phyloP scores from a whole-genome alignment of 2,329 filamentous ascomycete genomes.

The Scedosporium aurantiacum region DNA sequence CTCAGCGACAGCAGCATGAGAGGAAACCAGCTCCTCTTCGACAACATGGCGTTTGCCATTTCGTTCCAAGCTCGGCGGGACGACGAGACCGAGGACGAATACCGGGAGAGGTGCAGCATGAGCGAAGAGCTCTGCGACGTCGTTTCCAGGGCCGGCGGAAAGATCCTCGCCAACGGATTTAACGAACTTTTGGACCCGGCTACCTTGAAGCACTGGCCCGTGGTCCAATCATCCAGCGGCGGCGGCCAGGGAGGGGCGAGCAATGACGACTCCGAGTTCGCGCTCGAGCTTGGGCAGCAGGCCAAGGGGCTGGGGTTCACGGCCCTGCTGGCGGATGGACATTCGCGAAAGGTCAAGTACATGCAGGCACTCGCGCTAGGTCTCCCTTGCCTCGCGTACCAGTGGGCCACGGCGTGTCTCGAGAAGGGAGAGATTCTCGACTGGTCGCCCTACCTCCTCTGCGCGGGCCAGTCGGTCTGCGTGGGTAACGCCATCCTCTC shows the following conservation, averaged over 20 bases:
- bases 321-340: constrained; percentile 73
- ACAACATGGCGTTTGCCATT: constrained; percentile 78
- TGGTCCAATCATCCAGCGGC: neutral
- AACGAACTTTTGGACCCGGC: constrained; percentile 60
- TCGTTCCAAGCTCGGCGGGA: constrained; percentile 49
- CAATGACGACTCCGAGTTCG: neutral
- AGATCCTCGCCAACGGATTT: constrained; percentile 63
- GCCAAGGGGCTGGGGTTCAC: constrained; percentile 59
- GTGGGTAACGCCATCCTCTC: constrained; percentile 70
- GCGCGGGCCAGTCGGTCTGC: constrained; percentile 68
- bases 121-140: constrained; percentile 42
- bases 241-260: neutral
- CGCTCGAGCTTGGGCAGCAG: constrained; percentile 41
- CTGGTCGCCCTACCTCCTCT: constrained; percentile 75
- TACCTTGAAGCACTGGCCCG: neutral
- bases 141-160: constrained; percentile 63
- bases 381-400: constrained; percentile 70
- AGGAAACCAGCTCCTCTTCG: constrained; percentile 40
- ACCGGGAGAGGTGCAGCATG: constrained; percentile 23
- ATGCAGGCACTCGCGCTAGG: constrained; percentile 89
- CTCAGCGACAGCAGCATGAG: neutral
- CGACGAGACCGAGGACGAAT: constrained; percentile 42
- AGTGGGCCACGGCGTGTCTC: constrained; percentile 70
- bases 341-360: constrained; percentile 82
- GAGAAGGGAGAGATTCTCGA: constrained; percentile 49